Base-by-base conservation (phyloP, 2,329 filamentous ascomycete genomes). In the Nothomitra cinnamomea region DNA sequence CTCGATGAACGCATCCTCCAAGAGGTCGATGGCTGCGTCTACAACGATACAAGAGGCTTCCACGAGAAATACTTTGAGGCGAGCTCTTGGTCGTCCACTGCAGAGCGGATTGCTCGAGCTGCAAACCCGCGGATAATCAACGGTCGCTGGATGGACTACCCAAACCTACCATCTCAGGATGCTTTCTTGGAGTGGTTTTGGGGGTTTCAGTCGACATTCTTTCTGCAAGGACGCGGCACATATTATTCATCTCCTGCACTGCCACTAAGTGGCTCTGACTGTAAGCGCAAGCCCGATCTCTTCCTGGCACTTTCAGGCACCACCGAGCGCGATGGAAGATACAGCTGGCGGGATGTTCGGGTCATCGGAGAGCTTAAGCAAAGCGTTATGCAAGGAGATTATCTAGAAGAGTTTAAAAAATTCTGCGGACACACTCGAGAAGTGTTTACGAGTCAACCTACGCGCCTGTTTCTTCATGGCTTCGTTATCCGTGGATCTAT, bases 381-480 rank as follows among this genome's bases (percentile, higher is more conserved):
- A 48, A 25, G 43, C 17, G 36, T 15, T 15, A 7, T 15, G 35
- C n/a, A 15, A 15, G 35, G 15, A 38, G 35, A n/a, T n/a, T 15
- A 15, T 38, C 2, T 38, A 38, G 15, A 38, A 38, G 35, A 38
- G 35, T 38, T 38, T 47, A 24, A 19, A 2, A 21, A 53, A 13
- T 53, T 57, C 35, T 47, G 38, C 47, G 48, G 45, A 24, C 43
- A 57, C 22, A 52, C 55, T 48, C 55, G 57, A 56, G 49, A 60
- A 35, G 60, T 68, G 22, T 68, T 68, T 43, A 51, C 54, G 21
- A 61, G 53, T 54, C 63, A 68, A 55, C 61, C 63, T 21, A 63
- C 61, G 13, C 63, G 64, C n/a, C 59, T 62, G 48, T 69, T 68
- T 56, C 55, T 69, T 41, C 64, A 68, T 57, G 66, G n/a, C n/a